Evolutionary conservation across 495 filamentous ascomycete species (phyloP).

Genomic region (Trichoderma asperelloides): DNA sequence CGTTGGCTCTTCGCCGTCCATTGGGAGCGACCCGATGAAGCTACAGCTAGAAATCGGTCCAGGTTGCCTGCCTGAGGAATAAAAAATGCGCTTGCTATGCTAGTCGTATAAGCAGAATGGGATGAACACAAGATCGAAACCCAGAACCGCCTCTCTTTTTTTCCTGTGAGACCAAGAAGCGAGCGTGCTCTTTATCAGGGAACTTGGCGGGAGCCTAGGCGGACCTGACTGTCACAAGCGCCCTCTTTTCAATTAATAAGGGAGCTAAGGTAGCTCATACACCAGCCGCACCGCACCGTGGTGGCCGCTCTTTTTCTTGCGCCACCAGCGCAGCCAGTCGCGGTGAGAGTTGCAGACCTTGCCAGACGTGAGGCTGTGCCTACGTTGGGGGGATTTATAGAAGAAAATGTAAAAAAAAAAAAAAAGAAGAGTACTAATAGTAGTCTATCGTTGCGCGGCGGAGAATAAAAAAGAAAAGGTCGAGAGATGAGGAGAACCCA

Average conservation of each 20-base stretch:
- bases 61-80: neutral
- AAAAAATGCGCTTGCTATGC: neutral
- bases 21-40: conserved; percentile 7
- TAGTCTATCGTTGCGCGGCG: neutral
- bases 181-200: neutral
- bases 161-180: neutral
- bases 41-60: neutral
- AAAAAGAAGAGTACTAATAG: neutral
- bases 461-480: neutral
- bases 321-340: neutral
- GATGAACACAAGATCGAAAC: neutral
- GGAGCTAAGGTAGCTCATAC: neutral
- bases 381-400: neutral
- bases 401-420: neutral
- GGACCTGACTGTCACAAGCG: too few species aligned
- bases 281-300: neutral
- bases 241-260: neutral
- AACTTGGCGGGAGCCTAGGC: neutral
- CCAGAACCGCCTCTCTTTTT: neutral
- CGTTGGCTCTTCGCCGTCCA: conserved; percentile 5
- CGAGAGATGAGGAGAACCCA: neutral
- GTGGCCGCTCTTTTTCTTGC: neutral
- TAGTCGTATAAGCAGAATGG: neutral
- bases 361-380: neutral
- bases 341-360: neutral